A percentile compares a stretch with the other conserved stretches of the same genome.
phyloP scores from a whole-genome alignment of 1,284 basidiomycete genomes.

The Fomitopsis betulina region DNA sequence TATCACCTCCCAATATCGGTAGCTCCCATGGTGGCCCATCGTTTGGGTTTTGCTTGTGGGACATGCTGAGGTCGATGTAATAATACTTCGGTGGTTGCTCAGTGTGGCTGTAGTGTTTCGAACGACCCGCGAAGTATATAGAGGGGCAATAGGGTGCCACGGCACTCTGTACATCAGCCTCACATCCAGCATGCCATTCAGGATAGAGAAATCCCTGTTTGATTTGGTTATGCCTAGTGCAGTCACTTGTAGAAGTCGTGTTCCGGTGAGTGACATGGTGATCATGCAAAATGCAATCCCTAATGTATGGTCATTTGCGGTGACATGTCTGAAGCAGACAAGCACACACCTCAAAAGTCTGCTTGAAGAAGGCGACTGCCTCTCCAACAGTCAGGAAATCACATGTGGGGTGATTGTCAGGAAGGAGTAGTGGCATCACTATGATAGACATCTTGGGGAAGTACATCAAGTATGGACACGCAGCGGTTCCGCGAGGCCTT shows the following conservation, averaged over 20 bases:
- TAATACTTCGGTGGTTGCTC: slow-evolving; percentile 12
- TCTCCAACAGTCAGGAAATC: slow-evolving; percentile 17
- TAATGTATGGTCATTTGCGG: neutral
- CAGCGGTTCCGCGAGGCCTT: slow-evolving; percentile 16
- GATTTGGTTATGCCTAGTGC: neutral
- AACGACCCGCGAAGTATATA: neutral
- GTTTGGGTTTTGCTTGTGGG: slow-evolving; percentile 6
- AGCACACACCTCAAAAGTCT: slow-evolving; percentile 17
- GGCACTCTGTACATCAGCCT: neutral
- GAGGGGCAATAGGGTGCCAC: neutral
- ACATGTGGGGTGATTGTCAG: slow-evolving; percentile 13
- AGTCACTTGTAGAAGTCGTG: no score
- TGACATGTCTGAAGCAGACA: neutral
- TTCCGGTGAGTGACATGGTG: slow-evolving; percentile 18
- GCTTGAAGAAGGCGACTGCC: slow-evolving; percentile 16
- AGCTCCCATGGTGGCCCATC: slow-evolving; percentile 4
- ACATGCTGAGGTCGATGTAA: slow-evolving; percentile 17
- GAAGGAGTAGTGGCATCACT: slow-evolving; percentile 20
- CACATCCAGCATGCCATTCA: slow-evolving; percentile 2
- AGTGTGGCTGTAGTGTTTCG: slow-evolving; percentile 5
- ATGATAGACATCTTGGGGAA: slow-evolving; percentile 10
- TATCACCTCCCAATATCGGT: slow-evolving; percentile 10
- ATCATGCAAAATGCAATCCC: slow-evolving; percentile 17
- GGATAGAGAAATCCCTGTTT: neutral
- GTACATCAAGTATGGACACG: slow-evolving; percentile 14